Base-by-base conservation (phyloP, 805 yeast species). In the Wickerhamiella allomyrinae region DNA sequence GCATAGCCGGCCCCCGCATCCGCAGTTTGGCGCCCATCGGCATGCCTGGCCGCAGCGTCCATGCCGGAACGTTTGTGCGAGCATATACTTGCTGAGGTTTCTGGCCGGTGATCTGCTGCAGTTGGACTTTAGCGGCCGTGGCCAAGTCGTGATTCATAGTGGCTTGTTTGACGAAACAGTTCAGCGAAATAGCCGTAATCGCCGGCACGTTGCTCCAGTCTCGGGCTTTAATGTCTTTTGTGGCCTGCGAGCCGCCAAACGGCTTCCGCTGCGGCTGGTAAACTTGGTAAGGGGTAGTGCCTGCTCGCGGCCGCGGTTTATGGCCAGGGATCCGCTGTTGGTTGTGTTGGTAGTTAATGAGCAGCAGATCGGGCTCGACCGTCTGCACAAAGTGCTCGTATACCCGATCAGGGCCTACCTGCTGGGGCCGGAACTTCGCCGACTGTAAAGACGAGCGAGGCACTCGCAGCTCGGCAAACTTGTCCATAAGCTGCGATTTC, bases 51-150 rank as follows among this genome's bases (percentile, higher is more conserved):
- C 96, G 76, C 42, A 87, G 70, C 51, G 77, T 77, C 95, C 95
- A 87, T 37, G 74, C 71, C 41, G 87, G 79, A 25, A 84, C 82
- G 61, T 85, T 85, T 8, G 83, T 70, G 56, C 74, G 80, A 34
- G 93, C 79, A 57, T 67, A 81, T 14, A 85, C 66, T 20, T 79
- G 71, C 46, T 68, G 65, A 29, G 96, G 86, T 59, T 85, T 83
- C 47, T 71, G 76, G 47, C 94, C 94, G n/a, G 98, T 89, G 54
- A 91, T 81, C 60, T 89, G 97, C 54, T 91, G 93, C 44, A 91
- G 58, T 62, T 82, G 89, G 46, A 84, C 69, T 40, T 75, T 68
- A 9, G 94, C 84, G 25, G 86, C 71, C 43, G 86, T 73, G 23
- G 85, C 83, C 46, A 76, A 67, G 63, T 85, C 77, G 35, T 76